A percentile compares a stretch with the other conserved stretches of the same genome.
These are phyloP conservation scores for Polychaeton citri DNA, from an alignment of 2,329 filamentous ascomycete genomes.

Conservation along the genomic window DNA sequence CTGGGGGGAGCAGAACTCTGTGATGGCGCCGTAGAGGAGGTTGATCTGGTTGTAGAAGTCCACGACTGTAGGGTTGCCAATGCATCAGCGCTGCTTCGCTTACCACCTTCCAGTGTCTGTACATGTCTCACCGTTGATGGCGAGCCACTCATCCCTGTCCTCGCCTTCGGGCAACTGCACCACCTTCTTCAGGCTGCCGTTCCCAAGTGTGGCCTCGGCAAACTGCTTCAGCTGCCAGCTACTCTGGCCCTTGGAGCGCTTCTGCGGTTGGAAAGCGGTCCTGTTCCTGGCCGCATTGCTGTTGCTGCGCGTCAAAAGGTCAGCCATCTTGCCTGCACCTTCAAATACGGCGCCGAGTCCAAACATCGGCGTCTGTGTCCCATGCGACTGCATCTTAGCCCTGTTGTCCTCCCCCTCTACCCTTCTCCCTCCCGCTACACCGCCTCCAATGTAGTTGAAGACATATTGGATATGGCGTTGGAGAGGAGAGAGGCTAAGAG, in stretches of 20 bases:
- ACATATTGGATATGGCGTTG: conserved; percentile 19
- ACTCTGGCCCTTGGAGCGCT: conserved; percentile 69
- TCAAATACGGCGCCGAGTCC: conserved; percentile 24
- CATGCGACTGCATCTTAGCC: conserved; percentile 11
- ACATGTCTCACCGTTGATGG: conserved; percentile 67
- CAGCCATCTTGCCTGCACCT: conserved; percentile 16
- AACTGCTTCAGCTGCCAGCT: conserved; percentile 95
- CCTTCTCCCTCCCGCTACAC: neutral
- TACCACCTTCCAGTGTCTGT: neutral
- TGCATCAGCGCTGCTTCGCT: neutral
- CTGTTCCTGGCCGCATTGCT: conserved; percentile 51
- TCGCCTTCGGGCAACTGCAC: conserved; percentile 95
- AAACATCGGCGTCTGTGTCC: conserved; percentile 21
- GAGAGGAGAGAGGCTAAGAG: conserved; percentile 18
- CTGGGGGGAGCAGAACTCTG: conserved; percentile 95
- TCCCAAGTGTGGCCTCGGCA: conserved; percentile 90
- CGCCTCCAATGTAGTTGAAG: conserved; percentile 5
- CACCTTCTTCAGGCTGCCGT: conserved; percentile 86
- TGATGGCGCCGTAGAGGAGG: conserved; percentile 94
- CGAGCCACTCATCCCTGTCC: conserved; percentile 95
- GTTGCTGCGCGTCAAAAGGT: conserved; percentile 27
- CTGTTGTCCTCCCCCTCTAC: conserved; percentile 8
- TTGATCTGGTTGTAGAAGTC: conserved; percentile 99
- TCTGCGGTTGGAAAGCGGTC: conserved; percentile 83
- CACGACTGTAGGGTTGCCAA: conserved; percentile 52